Evolutionary conservation across 116 monocot genomes (phyloP).

Genomic region (Phalaenopsis hybrid): DNA sequence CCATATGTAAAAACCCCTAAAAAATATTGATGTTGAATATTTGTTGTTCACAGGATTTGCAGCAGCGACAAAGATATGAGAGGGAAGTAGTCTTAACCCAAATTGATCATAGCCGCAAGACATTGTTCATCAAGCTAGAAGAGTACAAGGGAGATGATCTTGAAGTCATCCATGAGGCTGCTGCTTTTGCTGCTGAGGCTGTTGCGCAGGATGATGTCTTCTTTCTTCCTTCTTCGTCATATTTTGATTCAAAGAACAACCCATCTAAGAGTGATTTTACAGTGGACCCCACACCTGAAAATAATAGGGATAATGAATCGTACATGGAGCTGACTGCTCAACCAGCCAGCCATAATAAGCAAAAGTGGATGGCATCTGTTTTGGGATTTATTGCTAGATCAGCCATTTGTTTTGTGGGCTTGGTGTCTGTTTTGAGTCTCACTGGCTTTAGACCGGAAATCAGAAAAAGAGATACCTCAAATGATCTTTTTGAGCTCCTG

Average conservation of each 20-base stretch:
- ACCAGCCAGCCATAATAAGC: neutral
- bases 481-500: slow-evolving; percentile 27
- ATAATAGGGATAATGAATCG: slow-evolving; percentile 12
- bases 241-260: slow-evolving; percentile 16
- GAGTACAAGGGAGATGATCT: slow-evolving; percentile 62
- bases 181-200: slow-evolving; percentile 55
- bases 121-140: slow-evolving; percentile 45
- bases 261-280: slow-evolving; percentile 13
- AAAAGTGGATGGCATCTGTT: slow-evolving; percentile 8
- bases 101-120: slow-evolving; percentile 58
- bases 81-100: slow-evolving; percentile 54
- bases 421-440: slow-evolving; percentile 31
- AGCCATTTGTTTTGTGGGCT: slow-evolving; percentile 29
- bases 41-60: slow-evolving; percentile 33
- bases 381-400: slow-evolving; percentile 51
- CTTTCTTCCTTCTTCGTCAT: slow-evolving; percentile 34
- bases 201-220: slow-evolving; percentile 44
- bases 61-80: slow-evolving; percentile 73
- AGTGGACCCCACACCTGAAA: neutral
- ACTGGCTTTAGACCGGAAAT: slow-evolving; percentile 39
- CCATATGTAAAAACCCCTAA: no score
- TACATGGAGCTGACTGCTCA: neutral
- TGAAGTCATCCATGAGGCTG: slow-evolving; percentile 60
- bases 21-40: neutral
- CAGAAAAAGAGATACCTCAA: slow-evolving; percentile 10